Conservation (phyloP, 352 stramenopile species). For the Saprolegnia parasitica region DNA sequence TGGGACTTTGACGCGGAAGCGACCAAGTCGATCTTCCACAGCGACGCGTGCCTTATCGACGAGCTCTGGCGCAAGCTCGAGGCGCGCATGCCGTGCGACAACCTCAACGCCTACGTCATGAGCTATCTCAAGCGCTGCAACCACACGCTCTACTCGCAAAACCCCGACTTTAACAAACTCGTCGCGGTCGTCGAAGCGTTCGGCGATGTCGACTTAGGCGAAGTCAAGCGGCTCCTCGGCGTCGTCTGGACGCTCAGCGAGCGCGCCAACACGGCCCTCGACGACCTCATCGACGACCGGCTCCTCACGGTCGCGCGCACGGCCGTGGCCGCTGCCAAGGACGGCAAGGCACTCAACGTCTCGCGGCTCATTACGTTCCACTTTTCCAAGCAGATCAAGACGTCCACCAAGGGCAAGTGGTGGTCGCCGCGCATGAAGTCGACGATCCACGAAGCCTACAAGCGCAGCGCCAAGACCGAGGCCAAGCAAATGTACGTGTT, state of each 20-base stretch:
- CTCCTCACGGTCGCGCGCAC: background rate
- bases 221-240: background rate
- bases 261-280: background rate
- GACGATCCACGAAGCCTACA: constrained; percentile 20
- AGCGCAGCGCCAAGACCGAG: background rate
- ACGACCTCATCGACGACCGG: background rate
- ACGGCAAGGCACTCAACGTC: constrained; percentile 4
- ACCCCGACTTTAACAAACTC: constrained; percentile 15
- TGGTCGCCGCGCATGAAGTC: constrained; percentile 16
- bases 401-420: constrained; percentile 13
- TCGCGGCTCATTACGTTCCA: constrained; percentile 5
- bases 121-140: constrained; percentile 26
- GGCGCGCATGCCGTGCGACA: constrained; percentile 23
- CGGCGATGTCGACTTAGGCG: background rate
- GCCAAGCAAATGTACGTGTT: background rate
- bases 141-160: constrained; percentile 14
- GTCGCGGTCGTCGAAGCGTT: background rate
- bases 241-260: constrained; percentile 1
- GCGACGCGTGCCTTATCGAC: constrained; percentile 67
- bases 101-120: constrained; percentile 25
- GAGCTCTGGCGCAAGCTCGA: constrained; percentile 84
- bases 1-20: constrained; percentile 75
- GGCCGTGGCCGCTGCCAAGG: background rate
- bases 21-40: constrained; percentile 59
- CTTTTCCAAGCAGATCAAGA: background rate